Evolutionary conservation across 352 stramenopile species (phyloP).

Genomic region (Globisporangium emineosum): DNA sequence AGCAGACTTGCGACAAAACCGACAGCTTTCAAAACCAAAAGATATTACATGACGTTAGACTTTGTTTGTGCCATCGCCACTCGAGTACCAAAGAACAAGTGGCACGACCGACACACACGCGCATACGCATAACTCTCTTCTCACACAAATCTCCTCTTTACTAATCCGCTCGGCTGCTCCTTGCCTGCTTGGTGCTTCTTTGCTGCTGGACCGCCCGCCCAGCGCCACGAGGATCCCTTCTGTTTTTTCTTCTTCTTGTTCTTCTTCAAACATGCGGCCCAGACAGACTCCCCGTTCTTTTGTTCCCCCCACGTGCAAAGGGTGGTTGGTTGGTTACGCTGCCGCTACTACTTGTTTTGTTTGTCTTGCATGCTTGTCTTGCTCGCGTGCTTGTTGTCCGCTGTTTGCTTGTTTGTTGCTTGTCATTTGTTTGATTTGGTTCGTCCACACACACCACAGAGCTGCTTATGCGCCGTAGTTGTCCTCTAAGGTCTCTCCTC

Average conservation of each 20-base stretch:
- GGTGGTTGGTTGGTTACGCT: neutral
- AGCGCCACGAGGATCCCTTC: neutral
- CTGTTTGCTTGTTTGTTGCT: conserved; percentile 5
- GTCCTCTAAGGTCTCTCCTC: conserved; percentile 20
- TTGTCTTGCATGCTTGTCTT: neutral
- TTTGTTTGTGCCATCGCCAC: neutral
- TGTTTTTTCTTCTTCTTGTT: neutral
- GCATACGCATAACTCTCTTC: conserved; percentile 1
- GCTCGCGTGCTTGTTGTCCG: too few relatives aligned
- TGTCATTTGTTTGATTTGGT: neutral
- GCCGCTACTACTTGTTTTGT: conserved; percentile 8
- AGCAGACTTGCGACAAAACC: neutral
- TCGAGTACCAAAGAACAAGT: neutral
- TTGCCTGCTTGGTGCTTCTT: neutral
- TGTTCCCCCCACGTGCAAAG: neutral
- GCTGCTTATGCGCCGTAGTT: conserved; percentile 13
- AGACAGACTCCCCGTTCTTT: neutral
- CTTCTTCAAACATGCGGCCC: neutral
- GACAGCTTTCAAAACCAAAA: conserved; percentile 3
- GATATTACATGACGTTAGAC: conserved; percentile 6
- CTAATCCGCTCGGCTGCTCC: neutral
- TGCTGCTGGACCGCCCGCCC: conserved; percentile 3
- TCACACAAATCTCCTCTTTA: conserved; percentile 1
- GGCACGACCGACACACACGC: neutral
- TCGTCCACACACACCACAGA: neutral